These are phyloP conservation scores for Zygotorulaspora chibaensis DNA, from an alignment of 805 yeast genomes.

Conservation along the genomic window DNA sequence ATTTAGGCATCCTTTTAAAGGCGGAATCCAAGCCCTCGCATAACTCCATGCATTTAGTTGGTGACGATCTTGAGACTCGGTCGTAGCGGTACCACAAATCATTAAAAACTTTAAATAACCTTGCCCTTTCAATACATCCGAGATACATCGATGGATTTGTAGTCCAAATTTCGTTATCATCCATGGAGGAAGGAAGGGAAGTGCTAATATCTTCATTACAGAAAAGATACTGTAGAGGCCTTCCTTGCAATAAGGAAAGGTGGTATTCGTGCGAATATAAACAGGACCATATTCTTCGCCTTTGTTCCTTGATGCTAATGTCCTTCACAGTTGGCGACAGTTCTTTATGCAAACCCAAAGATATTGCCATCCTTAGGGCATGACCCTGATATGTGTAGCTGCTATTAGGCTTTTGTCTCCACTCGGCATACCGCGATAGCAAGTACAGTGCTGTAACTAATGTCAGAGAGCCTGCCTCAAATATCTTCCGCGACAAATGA, in stretches of 20 bases:
- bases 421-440: constrained; percentile 57
- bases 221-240: constrained; percentile 48
- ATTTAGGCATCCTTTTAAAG: constrained; percentile 42
- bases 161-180: constrained; percentile 36
- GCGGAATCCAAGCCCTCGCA: constrained; percentile 42
- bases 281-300: constrained; percentile 68
- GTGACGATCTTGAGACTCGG: constrained; percentile 24
- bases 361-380: constrained; percentile 62
- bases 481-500: constrained; percentile 42
- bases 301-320: constrained; percentile 41
- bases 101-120: constrained; percentile 43
- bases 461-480: constrained; percentile 58
- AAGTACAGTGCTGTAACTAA: constrained; percentile 50
- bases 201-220: constrained; percentile 48
- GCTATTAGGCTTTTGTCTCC: constrained; percentile 61
- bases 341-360: constrained; percentile 58
- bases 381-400: constrained; percentile 66
- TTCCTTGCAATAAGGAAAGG: constrained; percentile 58
- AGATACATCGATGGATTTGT: constrained; percentile 53
- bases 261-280: constrained; percentile 59
- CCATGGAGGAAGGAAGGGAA: constrained; percentile 46
- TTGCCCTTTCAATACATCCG: constrained; percentile 52
- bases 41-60: constrained; percentile 48
- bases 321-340: constrained; percentile 20
- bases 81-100: constrained; percentile 4